phyloP scores from a whole-genome alignment of 1,139 yeast species.

The Arxiozyma telluris region DNA sequence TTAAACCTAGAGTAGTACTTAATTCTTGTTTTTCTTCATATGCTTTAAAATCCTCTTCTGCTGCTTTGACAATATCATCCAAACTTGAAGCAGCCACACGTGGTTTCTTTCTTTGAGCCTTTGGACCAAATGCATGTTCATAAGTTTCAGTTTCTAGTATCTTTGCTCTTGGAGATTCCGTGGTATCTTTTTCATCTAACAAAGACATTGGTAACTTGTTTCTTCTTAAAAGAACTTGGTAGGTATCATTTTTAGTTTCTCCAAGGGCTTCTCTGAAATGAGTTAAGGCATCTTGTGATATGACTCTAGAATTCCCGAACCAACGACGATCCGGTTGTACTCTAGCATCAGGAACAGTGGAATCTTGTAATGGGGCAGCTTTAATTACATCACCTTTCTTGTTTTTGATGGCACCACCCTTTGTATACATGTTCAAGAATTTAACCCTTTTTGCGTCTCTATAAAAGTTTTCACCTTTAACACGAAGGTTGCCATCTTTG shows the following conservation, averaged over 20 bases:
- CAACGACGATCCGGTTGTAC: slow-evolving; percentile 94
- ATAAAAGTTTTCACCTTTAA: slow-evolving; percentile 95
- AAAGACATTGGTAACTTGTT: slow-evolving; percentile 95
- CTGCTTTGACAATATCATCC: slow-evolving; percentile 64
- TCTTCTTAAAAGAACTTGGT: slow-evolving; percentile 78
- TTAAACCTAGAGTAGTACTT: slow-evolving; percentile 64
- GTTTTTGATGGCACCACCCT: slow-evolving; percentile 80
- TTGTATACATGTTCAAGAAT: slow-evolving; percentile 84
- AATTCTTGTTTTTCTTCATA: slow-evolving; percentile 69
- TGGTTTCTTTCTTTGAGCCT: slow-evolving; percentile 88
- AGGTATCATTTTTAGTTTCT: slow-evolving; percentile 75
- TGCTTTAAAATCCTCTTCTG: slow-evolving; percentile 49
- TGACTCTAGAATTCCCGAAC: slow-evolving; percentile 97
- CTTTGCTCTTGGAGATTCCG: slow-evolving; percentile 66
- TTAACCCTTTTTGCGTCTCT: slow-evolving; percentile 89
- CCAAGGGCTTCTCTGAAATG: slow-evolving; percentile 95
- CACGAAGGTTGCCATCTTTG: slow-evolving; percentile 84
- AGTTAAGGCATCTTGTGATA: slow-evolving; percentile 89
- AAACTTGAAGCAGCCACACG: slow-evolving; percentile 66
- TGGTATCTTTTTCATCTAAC: slow-evolving; percentile 70
- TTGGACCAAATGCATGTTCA: slow-evolving; percentile 82
- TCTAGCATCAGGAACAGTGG: slow-evolving; percentile 83
- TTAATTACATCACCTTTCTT: slow-evolving; percentile 77
- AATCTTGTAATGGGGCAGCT: slow-evolving; percentile 84
- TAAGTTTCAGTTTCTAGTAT: slow-evolving; percentile 85